These are phyloP conservation scores for Lodderomyces oxycetoniae DNA, from an alignment of 1,139 yeast species.

Conservation along the genomic window DNA sequence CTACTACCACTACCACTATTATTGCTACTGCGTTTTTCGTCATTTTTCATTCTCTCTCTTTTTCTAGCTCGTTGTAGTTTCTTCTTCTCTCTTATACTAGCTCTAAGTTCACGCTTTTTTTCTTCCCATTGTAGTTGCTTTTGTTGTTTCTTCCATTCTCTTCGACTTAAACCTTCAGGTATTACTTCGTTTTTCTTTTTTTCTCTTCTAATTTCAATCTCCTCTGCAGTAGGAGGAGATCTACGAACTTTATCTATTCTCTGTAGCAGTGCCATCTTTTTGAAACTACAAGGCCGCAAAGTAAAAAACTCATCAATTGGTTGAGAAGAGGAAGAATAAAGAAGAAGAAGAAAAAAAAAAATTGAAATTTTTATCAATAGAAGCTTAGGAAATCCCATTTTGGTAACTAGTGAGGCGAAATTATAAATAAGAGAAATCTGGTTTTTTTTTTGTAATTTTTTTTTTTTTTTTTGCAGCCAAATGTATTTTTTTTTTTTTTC, in stretches of 20 bases:
- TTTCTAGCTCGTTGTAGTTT: conserved; percentile 35
- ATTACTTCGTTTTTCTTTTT: conserved; percentile 20
- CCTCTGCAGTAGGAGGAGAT: conserved; percentile 14
- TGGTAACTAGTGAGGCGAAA: not conserved
- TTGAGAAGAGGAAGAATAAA: no score
- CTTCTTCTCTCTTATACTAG: conserved; percentile 51
- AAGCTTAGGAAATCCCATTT: no score
- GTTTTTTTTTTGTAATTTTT: conserved; percentile 2
- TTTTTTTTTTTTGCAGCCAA: no score
- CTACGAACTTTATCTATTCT: no score
- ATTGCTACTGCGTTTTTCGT: no score
- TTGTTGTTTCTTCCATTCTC: conserved; percentile 72
- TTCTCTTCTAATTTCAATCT: conserved; percentile 14
- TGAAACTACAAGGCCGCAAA: no score
- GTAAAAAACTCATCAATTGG: no score
- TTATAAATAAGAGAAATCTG: not conserved
- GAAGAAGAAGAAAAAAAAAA: no score
- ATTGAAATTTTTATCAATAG: no score
- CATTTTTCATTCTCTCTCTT: conserved; percentile 19
- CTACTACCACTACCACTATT: no score
- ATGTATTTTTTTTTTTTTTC: not conserved
- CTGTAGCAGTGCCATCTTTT: no score
- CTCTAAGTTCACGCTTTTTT: conserved; percentile 53
- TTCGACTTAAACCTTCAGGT: conserved; percentile 84
- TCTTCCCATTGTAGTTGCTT: conserved; percentile 60